Evolutionary conservation across 768 basidiomycete genomes (phyloP), one percentile per base, ranked within the genome.

Genomic region (Boletus fagicola): DNA sequence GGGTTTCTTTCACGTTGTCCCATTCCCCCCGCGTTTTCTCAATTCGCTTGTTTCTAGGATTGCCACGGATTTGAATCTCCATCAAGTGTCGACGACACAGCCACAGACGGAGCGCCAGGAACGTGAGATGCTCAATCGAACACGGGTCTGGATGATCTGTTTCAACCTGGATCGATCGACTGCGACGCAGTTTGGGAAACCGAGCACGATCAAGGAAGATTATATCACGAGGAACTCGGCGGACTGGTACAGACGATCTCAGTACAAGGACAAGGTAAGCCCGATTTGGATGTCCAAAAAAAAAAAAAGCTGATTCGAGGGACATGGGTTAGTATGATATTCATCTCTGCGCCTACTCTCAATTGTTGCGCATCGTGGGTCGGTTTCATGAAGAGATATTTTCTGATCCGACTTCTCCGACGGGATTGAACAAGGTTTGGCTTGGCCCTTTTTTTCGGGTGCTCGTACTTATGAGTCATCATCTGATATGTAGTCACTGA

Each of bases 111-210:
- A 93, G 71, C 83, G 79, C 38, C 84, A 89, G 60, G 89, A 90
- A 61, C 80, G 93, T 18, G 93, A 95, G 74, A 80, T 90, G 35
- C 73, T 94, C 65, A 95, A 97, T 69, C 84, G 88, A 56, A 85
- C 84, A 42, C 77, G 94, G n/a, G 85, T 88, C 30, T 97, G 93
- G 93, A 82, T 95, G 78, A 88, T 90, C 50, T 94, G 91, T 69
- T 94, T 88, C 75, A 91, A 92, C 67, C 70, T 95, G 56, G 94
- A 97, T 69, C 83, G 90, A 18, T 94, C 92, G 28, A 87, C 88
- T 3, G 87, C 91, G 2, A 93, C 89, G 3, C 88, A 94, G 68
- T 91, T 93, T 68, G 94, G 93, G 4, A 94, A 94, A 71, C 91
- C 92, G 3, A 87, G 86, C 13, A 92, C 91, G 10, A 87, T 95